These are phyloP conservation scores for Russula foetens DNA, from an alignment of 768 basidiomycete species.

Conservation along the genomic window DNA sequence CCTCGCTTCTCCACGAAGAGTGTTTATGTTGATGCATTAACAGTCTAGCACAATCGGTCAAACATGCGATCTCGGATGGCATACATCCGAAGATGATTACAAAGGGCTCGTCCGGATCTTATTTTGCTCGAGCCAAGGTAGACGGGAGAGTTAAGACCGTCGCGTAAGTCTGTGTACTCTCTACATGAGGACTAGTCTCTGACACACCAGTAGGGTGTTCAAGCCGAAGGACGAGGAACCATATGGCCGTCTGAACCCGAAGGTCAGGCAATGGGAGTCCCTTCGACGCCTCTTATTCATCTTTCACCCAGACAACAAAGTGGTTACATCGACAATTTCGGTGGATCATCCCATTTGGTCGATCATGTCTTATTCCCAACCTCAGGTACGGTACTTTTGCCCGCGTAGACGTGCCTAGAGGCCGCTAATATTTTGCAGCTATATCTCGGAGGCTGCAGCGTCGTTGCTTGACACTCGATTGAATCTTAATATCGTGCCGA, in stretches of 20 bases:
- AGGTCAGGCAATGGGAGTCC: slow-evolving; percentile 35
- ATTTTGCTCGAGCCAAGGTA: slow-evolving; percentile 81
- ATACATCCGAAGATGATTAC: slow-evolving; percentile 87
- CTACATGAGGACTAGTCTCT: background rate
- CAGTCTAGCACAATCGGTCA: slow-evolving; percentile 58
- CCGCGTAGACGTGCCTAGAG: background rate
- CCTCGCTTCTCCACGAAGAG: background rate
- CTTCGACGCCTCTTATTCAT: slow-evolving; percentile 2
- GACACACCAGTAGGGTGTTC: slow-evolving; percentile 51
- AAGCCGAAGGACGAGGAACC: slow-evolving; percentile 91
- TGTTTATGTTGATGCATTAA: slow-evolving; percentile 11
- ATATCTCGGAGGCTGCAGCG: slow-evolving; percentile 85
- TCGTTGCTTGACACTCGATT: slow-evolving; percentile 73
- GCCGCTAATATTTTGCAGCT: slow-evolving; percentile 36
- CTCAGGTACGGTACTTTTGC: slow-evolving; percentile 46
- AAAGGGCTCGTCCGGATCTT: slow-evolving; percentile 85
- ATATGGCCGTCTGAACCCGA: slow-evolving; percentile 82
- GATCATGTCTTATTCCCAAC: slow-evolving; percentile 85
- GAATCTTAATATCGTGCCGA: slow-evolving; percentile 73
- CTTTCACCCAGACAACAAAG: slow-evolving; percentile 58
- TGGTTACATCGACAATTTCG: slow-evolving; percentile 85
- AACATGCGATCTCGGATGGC: slow-evolving; percentile 62
- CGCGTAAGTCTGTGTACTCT: slow-evolving; percentile 43
- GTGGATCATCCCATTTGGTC: slow-evolving; percentile 86
- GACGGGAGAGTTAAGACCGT: slow-evolving; percentile 72